Percentiles rank a stretch among this genome's conserved stretches.
phyloP scores from a whole-genome alignment of 2,329 filamentous ascomycete genomes.

The Neofusicoccum umdonicola region DNA sequence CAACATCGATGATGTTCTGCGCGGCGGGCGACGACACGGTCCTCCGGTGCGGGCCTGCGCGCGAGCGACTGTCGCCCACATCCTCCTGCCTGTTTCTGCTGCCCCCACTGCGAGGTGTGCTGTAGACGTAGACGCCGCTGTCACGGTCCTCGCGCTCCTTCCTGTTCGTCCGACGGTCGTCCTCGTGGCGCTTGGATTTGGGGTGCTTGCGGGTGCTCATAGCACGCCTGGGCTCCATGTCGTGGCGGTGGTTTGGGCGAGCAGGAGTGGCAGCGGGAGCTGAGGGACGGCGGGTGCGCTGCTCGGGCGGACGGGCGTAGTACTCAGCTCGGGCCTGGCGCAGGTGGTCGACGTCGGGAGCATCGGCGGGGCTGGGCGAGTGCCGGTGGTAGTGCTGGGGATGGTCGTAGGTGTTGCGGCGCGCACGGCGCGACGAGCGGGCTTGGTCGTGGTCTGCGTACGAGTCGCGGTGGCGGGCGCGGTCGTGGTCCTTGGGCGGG shows the following conservation, averaged over 20 bases:
- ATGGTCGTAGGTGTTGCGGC: conserved; percentile 2
- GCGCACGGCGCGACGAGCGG: neutral
- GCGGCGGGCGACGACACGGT: conserved; percentile 30
- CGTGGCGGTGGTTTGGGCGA: neutral
- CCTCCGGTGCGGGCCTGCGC: conserved; percentile 32
- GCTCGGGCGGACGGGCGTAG: conserved; percentile 32
- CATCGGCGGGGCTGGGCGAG: neutral
- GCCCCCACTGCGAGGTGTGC: conserved; percentile 6
- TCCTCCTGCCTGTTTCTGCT: conserved; percentile 5
- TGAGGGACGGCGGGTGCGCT: conserved; percentile 13
- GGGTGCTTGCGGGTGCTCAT: conserved; percentile 14
- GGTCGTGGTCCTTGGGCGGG: neutral
- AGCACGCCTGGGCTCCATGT: conserved; percentile 28
- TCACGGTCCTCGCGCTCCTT: conserved; percentile 14
- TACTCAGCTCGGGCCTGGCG: conserved; percentile 39
- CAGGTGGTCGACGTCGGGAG: conserved; percentile 40
- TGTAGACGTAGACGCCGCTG: conserved; percentile 16
- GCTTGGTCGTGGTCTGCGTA: neutral
- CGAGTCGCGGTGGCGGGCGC: neutral
- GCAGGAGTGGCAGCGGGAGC: neutral
- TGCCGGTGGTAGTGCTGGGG: neutral
- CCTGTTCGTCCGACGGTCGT: conserved; percentile 20
- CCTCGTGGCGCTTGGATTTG: conserved; percentile 26
- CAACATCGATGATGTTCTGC: conserved; percentile 27
- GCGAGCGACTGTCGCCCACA: conserved; percentile 26